These are phyloP conservation scores for Ophiostoma pallidulum DNA, from an alignment of 2,329 filamentous ascomycete species.

Conservation along the genomic window DNA sequence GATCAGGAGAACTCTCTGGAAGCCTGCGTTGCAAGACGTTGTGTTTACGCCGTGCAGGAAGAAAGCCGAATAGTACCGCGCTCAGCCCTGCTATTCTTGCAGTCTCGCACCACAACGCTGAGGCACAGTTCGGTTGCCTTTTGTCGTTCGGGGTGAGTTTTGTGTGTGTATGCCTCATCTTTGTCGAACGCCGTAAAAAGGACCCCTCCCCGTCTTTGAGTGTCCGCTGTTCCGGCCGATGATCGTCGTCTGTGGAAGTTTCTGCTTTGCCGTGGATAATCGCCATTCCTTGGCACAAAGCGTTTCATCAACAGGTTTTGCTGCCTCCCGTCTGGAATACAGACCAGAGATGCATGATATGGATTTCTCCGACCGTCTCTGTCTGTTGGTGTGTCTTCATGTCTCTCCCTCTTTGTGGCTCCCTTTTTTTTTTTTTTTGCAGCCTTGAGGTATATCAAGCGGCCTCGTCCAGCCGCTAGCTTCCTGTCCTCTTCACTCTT, in stretches of 20 bases:
- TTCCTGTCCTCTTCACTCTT: background rate
- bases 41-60: too few relatives aligned
- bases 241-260: slow-evolving; percentile 1
- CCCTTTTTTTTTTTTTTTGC: background rate
- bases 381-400: background rate
- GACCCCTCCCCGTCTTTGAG: background rate
- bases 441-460: slow-evolving; percentile 8
- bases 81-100: too few relatives aligned
- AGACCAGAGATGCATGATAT: background rate
- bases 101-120: too few relatives aligned
- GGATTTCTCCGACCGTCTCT: background rate
- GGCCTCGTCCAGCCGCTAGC: background rate
- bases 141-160: too few relatives aligned
- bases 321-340: slow-evolving; percentile 1
- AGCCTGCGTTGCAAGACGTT: too few relatives aligned
- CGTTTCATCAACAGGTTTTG: slow-evolving; percentile 12
- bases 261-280: slow-evolving; percentile 5
- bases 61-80: too few relatives aligned
- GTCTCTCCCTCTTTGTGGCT: background rate
- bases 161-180: background rate
- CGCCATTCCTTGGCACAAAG: slow-evolving; percentile 8
- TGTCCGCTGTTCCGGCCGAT: background rate
- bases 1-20: too few relatives aligned
- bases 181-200: background rate
- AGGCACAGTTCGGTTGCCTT: too few relatives aligned